Evolutionary conservation across 192 early-diverging fungal species (phyloP).

Genomic region (Geranomyces variabilis): DNA sequence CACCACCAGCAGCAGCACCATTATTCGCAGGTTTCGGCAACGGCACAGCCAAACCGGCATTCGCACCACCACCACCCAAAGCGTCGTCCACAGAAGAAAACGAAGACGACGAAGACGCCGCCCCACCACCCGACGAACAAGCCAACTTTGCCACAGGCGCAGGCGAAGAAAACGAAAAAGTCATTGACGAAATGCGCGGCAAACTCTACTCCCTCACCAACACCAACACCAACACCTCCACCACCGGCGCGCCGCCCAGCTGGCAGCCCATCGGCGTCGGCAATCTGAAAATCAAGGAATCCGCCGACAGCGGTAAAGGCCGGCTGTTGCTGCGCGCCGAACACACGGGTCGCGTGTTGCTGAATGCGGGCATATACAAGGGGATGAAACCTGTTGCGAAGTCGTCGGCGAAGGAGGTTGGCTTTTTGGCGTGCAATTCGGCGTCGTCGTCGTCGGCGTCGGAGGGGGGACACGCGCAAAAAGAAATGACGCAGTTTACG

Average conservation of each 20-base stretch:
- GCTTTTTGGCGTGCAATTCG: background rate
- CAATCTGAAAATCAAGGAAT: slow-evolving; percentile 36
- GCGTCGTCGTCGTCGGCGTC: no score
- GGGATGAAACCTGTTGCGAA: slow-evolving; percentile 36
- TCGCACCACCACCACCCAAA: background rate
- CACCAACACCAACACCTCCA: background rate
- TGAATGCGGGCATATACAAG: slow-evolving; percentile 41
- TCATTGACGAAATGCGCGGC: slow-evolving; percentile 28
- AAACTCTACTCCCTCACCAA: slow-evolving; percentile 25
- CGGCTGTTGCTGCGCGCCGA: slow-evolving; percentile 50
- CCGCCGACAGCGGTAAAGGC: slow-evolving; percentile 35
- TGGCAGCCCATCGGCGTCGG: slow-evolving; percentile 46
- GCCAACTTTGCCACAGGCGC: slow-evolving; percentile 44
- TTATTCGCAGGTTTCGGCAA: background rate
- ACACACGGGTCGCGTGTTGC: slow-evolving; percentile 43
- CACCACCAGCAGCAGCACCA: no score
- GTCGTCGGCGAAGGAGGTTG: background rate
- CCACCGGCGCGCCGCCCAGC: background rate
- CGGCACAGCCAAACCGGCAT: background rate
- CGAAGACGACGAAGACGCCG: slow-evolving; percentile 41
- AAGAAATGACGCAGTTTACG: no score
- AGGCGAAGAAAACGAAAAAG: slow-evolving; percentile 49
- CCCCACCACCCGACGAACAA: slow-evolving; percentile 38
- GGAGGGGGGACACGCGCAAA: no score
- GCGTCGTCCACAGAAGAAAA: slow-evolving; percentile 2